Base-by-base conservation (phyloP, 805 yeast species). In the Suhomyces sp. region DNA sequence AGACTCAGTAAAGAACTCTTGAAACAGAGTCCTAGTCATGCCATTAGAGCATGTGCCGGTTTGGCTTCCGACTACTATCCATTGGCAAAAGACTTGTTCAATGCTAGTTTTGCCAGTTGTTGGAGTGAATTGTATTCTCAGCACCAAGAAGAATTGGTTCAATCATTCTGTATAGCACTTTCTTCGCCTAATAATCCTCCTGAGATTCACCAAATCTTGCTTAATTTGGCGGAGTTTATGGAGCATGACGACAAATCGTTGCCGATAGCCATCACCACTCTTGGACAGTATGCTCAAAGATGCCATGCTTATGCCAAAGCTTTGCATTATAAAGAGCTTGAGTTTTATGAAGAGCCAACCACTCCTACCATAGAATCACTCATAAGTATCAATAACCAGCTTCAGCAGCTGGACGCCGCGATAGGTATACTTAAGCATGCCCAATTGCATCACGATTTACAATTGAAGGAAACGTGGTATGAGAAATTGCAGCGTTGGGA, bases 271-370 rank as follows among this genome's bases (percentile, higher is more conserved):
- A 88, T 89, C n/a, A 83, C 92, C 4, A 88, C 96, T 0, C 74
- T 94, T 54, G 96, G 97, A 3, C 90, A 86, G 60, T 93, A 91
- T 65, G 97, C 98, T 3, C 96, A 90, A 64, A 79, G 94, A 56
- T 90, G 97, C 58, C 99, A 96, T 70, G 98, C 97, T 1, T 96
- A 90, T 71, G 99, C 99, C 3, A 94, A 96, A 64, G 97, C 98
- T 0, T 75, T 94, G 54, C 98, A 96, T 66, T 94, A 94, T 69
- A 92, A 93, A 68, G 99, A 94, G 66, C 75, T 91, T 13, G 99
- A 94, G 61, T 94, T 93, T 63, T 88, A 91, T 61, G 93, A 90
- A 60, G 97, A 92, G 60, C 96, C 97, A 2, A 83, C 92, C 0
- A 86, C 96, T 0, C 87, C 93, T 6, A 91, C 97, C 0, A 90